phyloP scores from a whole-genome alignment of 225 moss, liverwort and hornwort genomes.

The Polytrichum commune region DNA sequence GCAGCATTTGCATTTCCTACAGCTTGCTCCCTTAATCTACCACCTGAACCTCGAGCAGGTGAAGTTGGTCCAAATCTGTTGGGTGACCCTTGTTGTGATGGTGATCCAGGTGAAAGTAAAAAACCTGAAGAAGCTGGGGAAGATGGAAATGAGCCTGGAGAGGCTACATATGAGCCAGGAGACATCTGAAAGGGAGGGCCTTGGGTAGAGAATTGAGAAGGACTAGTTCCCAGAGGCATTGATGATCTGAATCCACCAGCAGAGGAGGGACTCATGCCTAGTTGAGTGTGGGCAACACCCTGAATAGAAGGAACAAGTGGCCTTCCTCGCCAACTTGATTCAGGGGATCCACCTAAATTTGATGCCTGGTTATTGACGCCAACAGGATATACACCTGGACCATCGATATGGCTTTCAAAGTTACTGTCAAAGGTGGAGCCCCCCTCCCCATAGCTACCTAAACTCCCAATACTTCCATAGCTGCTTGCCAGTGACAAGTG shows the following conservation, averaged over 20 bases:
- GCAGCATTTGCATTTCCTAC: conserved; percentile 52
- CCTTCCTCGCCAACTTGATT: conserved; percentile 47
- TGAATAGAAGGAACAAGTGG: conserved; percentile 34
- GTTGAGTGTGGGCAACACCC: conserved; percentile 15
- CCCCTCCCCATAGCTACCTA: conserved; percentile 48
- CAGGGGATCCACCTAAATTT: conserved; percentile 41
- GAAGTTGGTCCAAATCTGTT: conserved; percentile 46
- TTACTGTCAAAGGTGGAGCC: conserved; percentile 21
- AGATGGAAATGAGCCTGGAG: conserved; percentile 44
- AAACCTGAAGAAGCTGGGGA: conserved; percentile 41
- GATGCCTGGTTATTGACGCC: conserved; percentile 38
- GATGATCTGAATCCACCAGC: conserved; percentile 10
- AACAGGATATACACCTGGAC: conserved; percentile 27
- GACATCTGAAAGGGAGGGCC: conserved; percentile 42
- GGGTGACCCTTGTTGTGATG: conserved; percentile 40
- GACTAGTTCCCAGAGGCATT: conserved; percentile 46
- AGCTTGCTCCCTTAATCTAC: conserved; percentile 32
- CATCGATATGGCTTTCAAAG: conserved; percentile 46
- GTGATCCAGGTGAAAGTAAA: conserved; percentile 40
- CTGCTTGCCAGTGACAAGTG: conserved; percentile 49
- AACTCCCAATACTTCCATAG: conserved; percentile 45
- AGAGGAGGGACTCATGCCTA: conserved; percentile 14
- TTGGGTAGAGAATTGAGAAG: conserved; percentile 41
- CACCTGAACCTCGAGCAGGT: conserved; percentile 26
- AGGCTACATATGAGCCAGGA: conserved; percentile 36